Evolutionary conservation across 331 rosid species (phyloP), one percentile per base, ranked within the genome.

Genomic region (Saraca asoca): DNA sequence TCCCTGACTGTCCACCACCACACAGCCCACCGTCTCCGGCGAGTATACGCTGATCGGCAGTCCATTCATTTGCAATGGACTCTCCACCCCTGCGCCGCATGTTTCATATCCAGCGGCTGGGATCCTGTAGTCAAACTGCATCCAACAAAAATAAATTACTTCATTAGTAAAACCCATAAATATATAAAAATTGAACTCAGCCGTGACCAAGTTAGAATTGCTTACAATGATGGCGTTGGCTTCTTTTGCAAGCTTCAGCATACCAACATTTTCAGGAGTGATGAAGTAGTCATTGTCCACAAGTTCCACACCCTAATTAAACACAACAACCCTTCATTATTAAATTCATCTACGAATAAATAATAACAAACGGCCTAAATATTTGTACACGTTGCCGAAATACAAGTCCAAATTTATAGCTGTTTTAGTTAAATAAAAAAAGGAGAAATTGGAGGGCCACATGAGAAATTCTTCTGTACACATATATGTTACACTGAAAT

Each of bases 1-100:
- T 0, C 97, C 96, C 48, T 78, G 58, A 0, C 52, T 44, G 83
- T 90, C 97, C 35, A 94, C 99, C 69, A 90, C 99, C 77, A 85
- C 95, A 51, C 99, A 94, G 6, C 96, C 99, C 1, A 94, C 99
- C 0, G 97, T 94, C 80, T 94, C 99, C 0, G 96, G 97, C 5
- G 96, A 86, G 56, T 94, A 94, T 24, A 86, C 88, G 51, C 88
- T 85, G 5, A 94, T 80, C 0, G 96, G 99, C 4, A 90, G 76
- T 1, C 99, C 97, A 62, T 88, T 94, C 97, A 94, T 94, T 38
- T 63, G 66, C 15, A 94, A 0, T 3, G 88, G 90, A 1, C 82
- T 90, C 67, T 83, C 95, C 2, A 75, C 84, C 1, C 62, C 83
- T 0, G 83, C 73, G 0, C 86, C 80, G 42, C 98, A 94, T 5